A percentile compares a stretch with the other conserved stretches of the same genome.
Evolutionary conservation across 768 basidiomycete genomes (phyloP).

Genomic region (Suillus clintonianus): DNA sequence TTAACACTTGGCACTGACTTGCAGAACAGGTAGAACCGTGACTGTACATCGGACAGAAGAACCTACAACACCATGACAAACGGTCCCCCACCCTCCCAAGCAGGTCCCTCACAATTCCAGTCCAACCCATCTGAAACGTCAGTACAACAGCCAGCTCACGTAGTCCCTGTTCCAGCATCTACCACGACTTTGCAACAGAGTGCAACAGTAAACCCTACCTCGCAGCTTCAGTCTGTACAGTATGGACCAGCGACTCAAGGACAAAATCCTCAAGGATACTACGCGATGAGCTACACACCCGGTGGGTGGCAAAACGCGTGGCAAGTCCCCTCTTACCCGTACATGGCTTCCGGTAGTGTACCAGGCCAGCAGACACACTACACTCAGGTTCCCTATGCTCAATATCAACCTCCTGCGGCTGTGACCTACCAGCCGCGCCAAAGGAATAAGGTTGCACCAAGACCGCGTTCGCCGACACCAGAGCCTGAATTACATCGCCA

Average conservation of each 20-base stretch:
- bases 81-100: slow-evolving; percentile 42
- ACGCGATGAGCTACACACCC: slow-evolving; percentile 33
- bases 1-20: neutral
- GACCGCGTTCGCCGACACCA: slow-evolving; percentile 36
- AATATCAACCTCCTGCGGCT: slow-evolving; percentile 23
- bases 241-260: slow-evolving; percentile 12
- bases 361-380: slow-evolving; percentile 37
- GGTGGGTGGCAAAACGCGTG: slow-evolving; percentile 35
- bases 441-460: slow-evolving; percentile 25
- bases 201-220: slow-evolving; percentile 17
- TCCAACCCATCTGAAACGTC: slow-evolving; percentile 10
- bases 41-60: neutral
- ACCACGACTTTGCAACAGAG: slow-evolving; percentile 8
- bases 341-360: slow-evolving; percentile 27
- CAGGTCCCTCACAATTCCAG: slow-evolving; percentile 37
- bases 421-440: slow-evolving; percentile 33
- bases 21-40: neutral
- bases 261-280: slow-evolving; percentile 33
- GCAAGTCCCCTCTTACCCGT: slow-evolving; percentile 35
- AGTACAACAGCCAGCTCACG: slow-evolving; percentile 3
- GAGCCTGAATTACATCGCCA: slow-evolving; percentile 50
- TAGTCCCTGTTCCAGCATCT: slow-evolving; percentile 14
- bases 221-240: slow-evolving; percentile 18
- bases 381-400: slow-evolving; percentile 34
- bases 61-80: slow-evolving; percentile 33